These are phyloP conservation scores for Aspergillus terreus DNA, from an alignment of 2,329 filamentous ascomycete species.

Conservation along the genomic window DNA sequence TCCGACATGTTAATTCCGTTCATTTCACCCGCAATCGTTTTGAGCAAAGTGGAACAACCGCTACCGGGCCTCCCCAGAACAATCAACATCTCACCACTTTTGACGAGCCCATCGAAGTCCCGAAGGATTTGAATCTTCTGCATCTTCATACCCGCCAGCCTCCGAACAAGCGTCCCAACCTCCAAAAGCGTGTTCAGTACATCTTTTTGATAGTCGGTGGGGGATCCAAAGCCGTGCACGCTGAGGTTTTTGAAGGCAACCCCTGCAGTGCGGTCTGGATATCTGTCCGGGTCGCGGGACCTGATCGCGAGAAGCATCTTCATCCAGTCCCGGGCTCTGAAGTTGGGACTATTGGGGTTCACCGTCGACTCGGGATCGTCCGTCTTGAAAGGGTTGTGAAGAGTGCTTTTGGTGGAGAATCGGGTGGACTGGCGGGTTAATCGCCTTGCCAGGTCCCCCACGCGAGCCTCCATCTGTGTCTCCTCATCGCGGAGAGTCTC, in stretches of 20 bases:
- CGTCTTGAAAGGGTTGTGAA: slow-evolving; percentile 16
- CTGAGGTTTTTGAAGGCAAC: slow-evolving; percentile 50
- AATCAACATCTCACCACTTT: slow-evolving; percentile 50
- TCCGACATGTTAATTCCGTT: slow-evolving; percentile 64
- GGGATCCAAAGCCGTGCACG: slow-evolving; percentile 63
- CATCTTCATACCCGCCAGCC: slow-evolving; percentile 12
- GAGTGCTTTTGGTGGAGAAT: slow-evolving; percentile 10
- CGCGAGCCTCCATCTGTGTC: slow-evolving; percentile 5
- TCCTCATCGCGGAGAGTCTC: slow-evolving; percentile 10
- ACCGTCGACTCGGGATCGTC: slow-evolving; percentile 17
- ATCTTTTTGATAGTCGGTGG: slow-evolving; percentile 64
- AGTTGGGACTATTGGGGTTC: slow-evolving; percentile 19
- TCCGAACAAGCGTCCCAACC: slow-evolving; percentile 33
- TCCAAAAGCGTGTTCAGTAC: slow-evolving; percentile 56
- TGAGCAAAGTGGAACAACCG: slow-evolving; percentile 75
- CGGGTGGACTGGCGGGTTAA: slow-evolving; percentile 20
- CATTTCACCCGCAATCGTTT: slow-evolving; percentile 76
- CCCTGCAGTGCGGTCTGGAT: slow-evolving; percentile 5
- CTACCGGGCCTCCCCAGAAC: slow-evolving; percentile 41
- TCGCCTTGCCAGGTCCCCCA: slow-evolving; percentile 9
- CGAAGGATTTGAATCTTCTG: slow-evolving; percentile 48
- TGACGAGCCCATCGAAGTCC: slow-evolving; percentile 58
- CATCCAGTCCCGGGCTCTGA: slow-evolving; percentile 19
- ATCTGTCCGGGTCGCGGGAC: slow-evolving; percentile 16
- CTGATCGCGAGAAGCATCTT: slow-evolving; percentile 17